Base-by-base conservation (phyloP, 2,329 filamentous ascomycete species). In the Pseudogymnoascus sp. region DNA sequence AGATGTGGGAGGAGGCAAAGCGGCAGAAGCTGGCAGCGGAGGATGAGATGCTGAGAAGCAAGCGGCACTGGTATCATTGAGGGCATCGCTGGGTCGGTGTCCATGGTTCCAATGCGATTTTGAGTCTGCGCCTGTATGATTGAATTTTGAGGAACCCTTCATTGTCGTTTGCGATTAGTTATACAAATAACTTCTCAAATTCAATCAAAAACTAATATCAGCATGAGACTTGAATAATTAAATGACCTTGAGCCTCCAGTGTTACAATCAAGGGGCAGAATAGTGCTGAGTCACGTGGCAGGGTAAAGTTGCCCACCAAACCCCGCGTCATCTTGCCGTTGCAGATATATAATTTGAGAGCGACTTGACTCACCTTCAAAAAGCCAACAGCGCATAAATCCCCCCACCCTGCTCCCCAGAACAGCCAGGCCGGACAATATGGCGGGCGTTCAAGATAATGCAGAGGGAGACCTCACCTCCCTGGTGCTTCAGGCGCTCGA, bases 401-500 rank as follows among this genome's bases (percentile, higher is more conserved):
- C 31, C 60, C 29, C 58, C 35, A 59, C 45, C 35, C 31, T 48
- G 15, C 60, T 33, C 33, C 21, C 60, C 40, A 52, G 31, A 35
- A 61, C 29, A 61, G 29, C 39, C 63, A 74, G 62, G 62, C 33
- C 37, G 37, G 33, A 39, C 58, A 59, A 59, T 27, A 82, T 82
- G 80, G 76, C 77, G 66, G 74, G 73, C 74, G 66, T 72, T 72
- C 67, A 72, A 72, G 66, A 74, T 70, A 66, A 65, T 67, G 60
- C 69, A 65, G 78, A 74, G 59, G 68, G 68, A 68, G 87, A 90
- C 72, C 78, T 91, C 70, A 80, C 83, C 64, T 78, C 80, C 62
- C 78, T 84, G 69, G 80, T 92, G 67, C 82, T 93, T 69, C 81
- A 85, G 64, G 82, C 83, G 61, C 79, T 93, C 69, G 81, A 81